Percentiles rank a stretch among this genome's conserved stretches.
These are phyloP conservation scores for Viridothelium virens DNA, from an alignment of 495 filamentous ascomycete species.

Conservation along the genomic window DNA sequence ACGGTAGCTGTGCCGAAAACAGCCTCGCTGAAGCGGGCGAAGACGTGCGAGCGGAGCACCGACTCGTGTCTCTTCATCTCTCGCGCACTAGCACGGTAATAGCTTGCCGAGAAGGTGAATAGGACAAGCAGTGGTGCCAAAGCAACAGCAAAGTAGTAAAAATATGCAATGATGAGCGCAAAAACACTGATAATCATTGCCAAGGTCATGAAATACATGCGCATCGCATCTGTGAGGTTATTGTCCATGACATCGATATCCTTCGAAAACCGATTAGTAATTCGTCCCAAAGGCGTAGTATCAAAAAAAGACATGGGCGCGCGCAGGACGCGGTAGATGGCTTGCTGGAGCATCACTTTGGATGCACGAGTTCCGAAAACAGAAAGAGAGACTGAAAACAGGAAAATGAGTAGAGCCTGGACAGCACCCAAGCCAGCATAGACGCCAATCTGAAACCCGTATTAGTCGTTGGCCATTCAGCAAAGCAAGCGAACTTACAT, in stretches of 20 bases:
- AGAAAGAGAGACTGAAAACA: slow-evolving; percentile 59
- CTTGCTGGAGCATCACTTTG: slow-evolving; percentile 74
- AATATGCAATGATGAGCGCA: slow-evolving; percentile 82
- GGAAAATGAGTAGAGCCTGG: slow-evolving; percentile 75
- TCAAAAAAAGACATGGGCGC: slow-evolving; percentile 98
- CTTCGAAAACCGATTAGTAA: slow-evolving; percentile 93
- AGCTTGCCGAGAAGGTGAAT: slow-evolving; percentile 75
- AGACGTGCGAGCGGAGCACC: slow-evolving; percentile 76
- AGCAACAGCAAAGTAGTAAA: slow-evolving; percentile 88
- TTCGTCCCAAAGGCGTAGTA: slow-evolving; percentile 90
- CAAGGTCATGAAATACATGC: slow-evolving; percentile 85
- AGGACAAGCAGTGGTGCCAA: slow-evolving; percentile 70
- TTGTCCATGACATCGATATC: slow-evolving; percentile 97
- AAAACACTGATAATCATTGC: slow-evolving; percentile 67
- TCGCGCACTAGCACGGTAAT: slow-evolving; percentile 83
- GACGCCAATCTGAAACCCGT: slow-evolving; percentile 54
- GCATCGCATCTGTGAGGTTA: slow-evolving; percentile 77
- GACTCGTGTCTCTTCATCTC: slow-evolving; percentile 93
- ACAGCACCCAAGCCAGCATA: slow-evolving; percentile 68
- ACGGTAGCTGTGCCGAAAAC: slow-evolving; percentile 77
- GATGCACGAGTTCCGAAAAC: slow-evolving; percentile 72
- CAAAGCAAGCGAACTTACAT: slow-evolving; percentile 37
- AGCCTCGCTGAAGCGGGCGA: slow-evolving; percentile 85
- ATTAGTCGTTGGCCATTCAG: slow-evolving; percentile 15
- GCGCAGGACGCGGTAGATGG: slow-evolving; percentile 70